phyloP scores from a whole-genome alignment of 768 basidiomycete genomes.

The Collybia sordida region DNA sequence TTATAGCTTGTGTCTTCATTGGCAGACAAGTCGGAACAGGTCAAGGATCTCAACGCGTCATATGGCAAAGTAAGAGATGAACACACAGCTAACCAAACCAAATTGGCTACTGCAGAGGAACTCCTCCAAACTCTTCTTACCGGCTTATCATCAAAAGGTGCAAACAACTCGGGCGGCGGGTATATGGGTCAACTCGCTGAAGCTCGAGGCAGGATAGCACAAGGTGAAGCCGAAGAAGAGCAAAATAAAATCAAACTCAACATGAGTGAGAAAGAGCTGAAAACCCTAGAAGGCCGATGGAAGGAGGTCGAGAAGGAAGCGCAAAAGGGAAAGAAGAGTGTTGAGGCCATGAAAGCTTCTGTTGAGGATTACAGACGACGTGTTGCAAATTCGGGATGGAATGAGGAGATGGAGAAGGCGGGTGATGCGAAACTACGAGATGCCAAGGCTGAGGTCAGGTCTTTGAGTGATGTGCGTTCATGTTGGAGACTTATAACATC shows the following conservation, averaged over 20 bases:
- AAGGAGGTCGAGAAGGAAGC: slow-evolving; percentile 87
- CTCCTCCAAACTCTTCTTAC: slow-evolving; percentile 95
- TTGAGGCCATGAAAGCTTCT: slow-evolving; percentile 57
- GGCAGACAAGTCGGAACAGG: slow-evolving; percentile 57
- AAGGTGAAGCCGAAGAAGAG: slow-evolving; percentile 81
- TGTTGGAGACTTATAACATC: slow-evolving; percentile 1
- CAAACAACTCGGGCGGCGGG: slow-evolving; percentile 74
- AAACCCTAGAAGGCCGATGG: slow-evolving; percentile 71
- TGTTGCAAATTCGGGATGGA: slow-evolving; percentile 72
- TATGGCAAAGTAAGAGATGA: slow-evolving; percentile 69
- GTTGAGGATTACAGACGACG: slow-evolving; percentile 55
- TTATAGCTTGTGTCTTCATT: slow-evolving; percentile 57
- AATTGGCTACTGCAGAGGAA: slow-evolving; percentile 77
- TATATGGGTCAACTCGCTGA: slow-evolving; percentile 96
- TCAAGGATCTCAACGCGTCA: slow-evolving; percentile 50
- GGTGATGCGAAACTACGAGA: slow-evolving; percentile 48
- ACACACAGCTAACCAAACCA: slow-evolving; percentile 57
- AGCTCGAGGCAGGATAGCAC: slow-evolving; percentile 71
- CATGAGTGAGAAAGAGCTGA: slow-evolving; percentile 79
- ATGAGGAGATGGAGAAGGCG: slow-evolving; percentile 66
- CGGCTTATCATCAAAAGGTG: slow-evolving; percentile 73
- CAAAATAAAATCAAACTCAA: slow-evolving; percentile 74
- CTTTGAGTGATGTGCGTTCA: slow-evolving; percentile 61
- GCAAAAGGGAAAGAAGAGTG: slow-evolving; percentile 66
- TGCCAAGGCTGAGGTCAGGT: slow-evolving; percentile 53